Evolutionary conservation across 2,329 filamentous ascomycete species (phyloP).

Genomic region (Colletotrichum chlorophyti): DNA sequence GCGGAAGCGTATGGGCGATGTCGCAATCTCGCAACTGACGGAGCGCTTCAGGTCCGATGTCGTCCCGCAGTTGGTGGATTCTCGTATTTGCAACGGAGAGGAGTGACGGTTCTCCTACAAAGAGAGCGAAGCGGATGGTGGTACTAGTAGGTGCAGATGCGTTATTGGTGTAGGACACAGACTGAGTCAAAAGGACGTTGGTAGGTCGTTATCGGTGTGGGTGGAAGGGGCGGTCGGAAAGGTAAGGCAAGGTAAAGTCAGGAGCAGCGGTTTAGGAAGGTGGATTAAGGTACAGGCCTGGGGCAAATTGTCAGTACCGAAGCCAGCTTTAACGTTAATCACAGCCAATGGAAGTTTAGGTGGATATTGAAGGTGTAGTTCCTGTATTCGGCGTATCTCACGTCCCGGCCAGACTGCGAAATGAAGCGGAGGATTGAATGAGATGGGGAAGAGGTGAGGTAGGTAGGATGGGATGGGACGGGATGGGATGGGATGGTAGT

Average conservation of each 20-base stretch:
- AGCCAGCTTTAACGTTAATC: background rate
- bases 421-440: background rate
- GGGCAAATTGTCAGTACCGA: background rate
- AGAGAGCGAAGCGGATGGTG: background rate
- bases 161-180: slow-evolving; percentile 8
- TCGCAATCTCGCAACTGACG: background rate
- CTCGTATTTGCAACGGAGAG: background rate
- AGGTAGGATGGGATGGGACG: background rate
- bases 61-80: background rate
- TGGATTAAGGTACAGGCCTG: slow-evolving; percentile 11
- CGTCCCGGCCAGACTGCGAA: background rate
- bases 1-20: background rate
- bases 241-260: background rate
- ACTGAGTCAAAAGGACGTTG: slow-evolving; percentile 13
- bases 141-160: too few relatives aligned
- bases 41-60: background rate
- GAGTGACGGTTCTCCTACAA: background rate
- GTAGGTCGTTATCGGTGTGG: slow-evolving; percentile 14
- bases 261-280: background rate
- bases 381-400: background rate
- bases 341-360: background rate
- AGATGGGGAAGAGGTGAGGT: background rate
- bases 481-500: background rate
- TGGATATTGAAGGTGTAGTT: background rate
- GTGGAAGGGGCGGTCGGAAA: slow-evolving; percentile 8